Evolutionary conservation across 768 basidiomycete species (phyloP).

Genomic region (Tulasnella sp.): DNA sequence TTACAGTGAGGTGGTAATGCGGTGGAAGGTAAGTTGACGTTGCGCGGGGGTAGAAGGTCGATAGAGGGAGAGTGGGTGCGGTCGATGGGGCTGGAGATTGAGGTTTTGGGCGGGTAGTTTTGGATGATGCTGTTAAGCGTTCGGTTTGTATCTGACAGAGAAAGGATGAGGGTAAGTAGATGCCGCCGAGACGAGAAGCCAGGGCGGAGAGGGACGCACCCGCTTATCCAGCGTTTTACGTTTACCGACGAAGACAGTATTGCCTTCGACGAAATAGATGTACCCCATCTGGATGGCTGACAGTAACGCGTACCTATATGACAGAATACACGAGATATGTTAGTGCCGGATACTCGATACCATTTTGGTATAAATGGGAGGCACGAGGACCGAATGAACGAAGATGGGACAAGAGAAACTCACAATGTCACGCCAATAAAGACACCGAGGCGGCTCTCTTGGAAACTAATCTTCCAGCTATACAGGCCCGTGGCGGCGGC

Average conservation of each 20-base stretch:
- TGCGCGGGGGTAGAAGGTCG: slow-evolving; percentile 35
- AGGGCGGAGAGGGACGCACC: slow-evolving; percentile 39
- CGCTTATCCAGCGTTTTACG: slow-evolving; percentile 86
- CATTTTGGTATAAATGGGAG: neutral
- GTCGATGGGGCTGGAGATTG: neutral
- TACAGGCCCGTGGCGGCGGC: slow-evolving; percentile 79
- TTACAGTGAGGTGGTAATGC: slow-evolving; percentile 60
- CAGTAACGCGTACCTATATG: slow-evolving; percentile 65
- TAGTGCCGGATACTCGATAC: slow-evolving; percentile 27
- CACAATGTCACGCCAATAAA: slow-evolving; percentile 74
- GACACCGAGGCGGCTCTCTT: slow-evolving; percentile 76
- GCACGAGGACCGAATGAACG: neutral
- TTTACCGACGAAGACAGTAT: slow-evolving; percentile 82
- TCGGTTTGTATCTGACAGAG: slow-evolving; percentile 85
- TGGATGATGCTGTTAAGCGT: slow-evolving; percentile 72
- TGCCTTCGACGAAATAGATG: slow-evolving; percentile 78
- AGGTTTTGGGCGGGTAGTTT: slow-evolving; percentile 39
- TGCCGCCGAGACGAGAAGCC: slow-evolving; percentile 21
- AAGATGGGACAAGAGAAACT: slow-evolving; percentile 34
- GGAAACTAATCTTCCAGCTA: slow-evolving; percentile 84
- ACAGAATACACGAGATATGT: slow-evolving; percentile 23
- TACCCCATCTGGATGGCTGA: slow-evolving; percentile 72
- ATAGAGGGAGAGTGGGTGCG: slow-evolving; percentile 9
- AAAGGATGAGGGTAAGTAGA: neutral
- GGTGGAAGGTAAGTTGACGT: slow-evolving; percentile 48